Evolutionary conservation across 1,284 basidiomycete genomes (phyloP), one percentile per base, ranked within the genome.

Genomic region (Ceratobasidium sp.): DNA sequence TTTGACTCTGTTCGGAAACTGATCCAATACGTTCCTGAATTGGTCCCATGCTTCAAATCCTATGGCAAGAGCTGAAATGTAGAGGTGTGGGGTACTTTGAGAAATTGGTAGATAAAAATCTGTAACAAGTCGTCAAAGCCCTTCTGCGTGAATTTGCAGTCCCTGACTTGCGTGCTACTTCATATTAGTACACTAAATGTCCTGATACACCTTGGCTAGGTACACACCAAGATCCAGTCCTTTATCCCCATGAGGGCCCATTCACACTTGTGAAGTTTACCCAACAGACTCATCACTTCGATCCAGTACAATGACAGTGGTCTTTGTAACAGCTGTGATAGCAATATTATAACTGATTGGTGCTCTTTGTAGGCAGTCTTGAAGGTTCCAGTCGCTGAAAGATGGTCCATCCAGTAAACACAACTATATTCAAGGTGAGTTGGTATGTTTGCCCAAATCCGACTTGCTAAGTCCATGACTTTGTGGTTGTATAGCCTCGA

Each of bases 271-370:
- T 25, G 45, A 3, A 62, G n/a, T 22, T 62, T 34, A 2, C 47
- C 17, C 12, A n/a, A 13, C 8, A 62, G 20, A 40, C 58, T 62
- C 32, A 62, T 22, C 17, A n/a, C 47, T 17, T 62, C 47, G 17
- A 62, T 50, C 58, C 58, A 62, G 34, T 50, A 62, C 3, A 57
- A 29, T 25, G 31, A 13, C n/a, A n/a, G n/a, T n/a, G n/a, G n/a
- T n/a, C n/a, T n/a, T n/a, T n/a, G n/a, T n/a, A n/a, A n/a, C n/a
- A n/a, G n/a, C n/a, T n/a, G n/a, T n/a, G n/a, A n/a, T n/a, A 13
- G 43, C 20, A 47, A 20, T 20, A 6, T 8, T 47, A 13, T 47
- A 8, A 22, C 12, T 12, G 20, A 6, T 7, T 12, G 43, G 20
- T 40, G 38, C 38, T 40, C 38, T 40, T 40, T 40, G 38, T 8